phyloP scores from a whole-genome alignment of 1,284 basidiomycete species.

The Porogramme epimiltina region DNA sequence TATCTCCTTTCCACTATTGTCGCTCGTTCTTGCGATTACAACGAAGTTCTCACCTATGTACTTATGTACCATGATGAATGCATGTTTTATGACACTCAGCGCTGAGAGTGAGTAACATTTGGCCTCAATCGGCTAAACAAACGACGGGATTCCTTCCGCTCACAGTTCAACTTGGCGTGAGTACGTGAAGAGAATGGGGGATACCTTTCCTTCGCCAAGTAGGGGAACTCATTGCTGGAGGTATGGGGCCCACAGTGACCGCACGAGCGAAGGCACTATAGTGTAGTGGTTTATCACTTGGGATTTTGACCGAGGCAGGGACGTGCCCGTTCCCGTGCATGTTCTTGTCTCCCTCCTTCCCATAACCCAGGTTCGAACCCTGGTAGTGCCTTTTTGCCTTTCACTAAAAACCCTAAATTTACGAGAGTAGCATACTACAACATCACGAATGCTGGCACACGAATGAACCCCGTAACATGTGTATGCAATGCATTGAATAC shows the following conservation, averaged over 20 bases:
- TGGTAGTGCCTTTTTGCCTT: constrained; percentile 22
- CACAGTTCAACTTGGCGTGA: too few species aligned
- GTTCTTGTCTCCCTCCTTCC: constrained; percentile 12
- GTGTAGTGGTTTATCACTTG: constrained; percentile 31
- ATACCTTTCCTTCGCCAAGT: too few species aligned
- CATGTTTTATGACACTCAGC: constrained; percentile 4
- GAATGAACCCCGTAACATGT: too few species aligned
- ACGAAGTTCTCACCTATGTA: constrained; percentile 5
- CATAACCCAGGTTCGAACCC: constrained; percentile 29
- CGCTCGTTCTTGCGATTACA: background rate
- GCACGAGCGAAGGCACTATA: constrained; percentile 21
- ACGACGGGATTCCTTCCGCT: too few species aligned
- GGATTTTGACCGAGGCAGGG: constrained; percentile 23
- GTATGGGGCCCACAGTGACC: background rate
- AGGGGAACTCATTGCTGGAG: too few species aligned
- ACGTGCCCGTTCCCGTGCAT: background rate
- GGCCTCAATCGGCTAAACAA: too few species aligned
- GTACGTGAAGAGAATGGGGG: too few species aligned
- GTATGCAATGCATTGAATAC: too few species aligned
- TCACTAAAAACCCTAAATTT: background rate
- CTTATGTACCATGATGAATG: constrained; percentile 7
- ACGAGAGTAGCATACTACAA: background rate
- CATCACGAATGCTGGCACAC: too few species aligned
- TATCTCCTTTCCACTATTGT: background rate
- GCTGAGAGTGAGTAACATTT: too few species aligned